Conservation (phyloP, 495 filamentous ascomycete genomes). For the Penicillium maclennaniae region DNA sequence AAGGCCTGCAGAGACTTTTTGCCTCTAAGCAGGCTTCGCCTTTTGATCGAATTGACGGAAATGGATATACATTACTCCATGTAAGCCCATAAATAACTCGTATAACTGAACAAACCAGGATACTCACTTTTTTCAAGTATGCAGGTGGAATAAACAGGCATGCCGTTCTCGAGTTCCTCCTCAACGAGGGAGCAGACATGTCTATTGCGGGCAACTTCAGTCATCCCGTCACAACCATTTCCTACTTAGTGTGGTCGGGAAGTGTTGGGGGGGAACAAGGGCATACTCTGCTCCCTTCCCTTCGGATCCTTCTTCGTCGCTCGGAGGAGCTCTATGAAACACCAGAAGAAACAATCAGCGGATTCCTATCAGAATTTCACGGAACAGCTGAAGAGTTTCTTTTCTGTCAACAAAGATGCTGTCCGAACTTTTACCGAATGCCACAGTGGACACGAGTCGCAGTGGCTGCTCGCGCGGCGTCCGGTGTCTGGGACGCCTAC, state of each 20-base stretch:
- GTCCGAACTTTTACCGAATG: slow-evolving; percentile 1
- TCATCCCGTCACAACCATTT: background rate
- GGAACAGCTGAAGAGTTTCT: slow-evolving; percentile 6
- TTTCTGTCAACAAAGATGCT: slow-evolving; percentile 6
- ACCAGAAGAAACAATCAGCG: background rate
- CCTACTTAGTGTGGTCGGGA: background rate
- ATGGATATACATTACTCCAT: background rate
- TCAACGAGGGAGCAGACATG: slow-evolving; percentile 1
- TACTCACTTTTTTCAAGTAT: background rate
- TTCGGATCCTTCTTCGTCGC: slow-evolving; percentile 1
- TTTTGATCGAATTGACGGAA: background rate
- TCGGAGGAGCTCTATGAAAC: background rate
- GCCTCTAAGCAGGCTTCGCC: background rate
- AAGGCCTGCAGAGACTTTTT: background rate
- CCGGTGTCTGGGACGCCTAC: background rate
- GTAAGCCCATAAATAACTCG: background rate
- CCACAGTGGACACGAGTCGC: background rate
- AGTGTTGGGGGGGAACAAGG: background rate
- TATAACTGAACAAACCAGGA: background rate
- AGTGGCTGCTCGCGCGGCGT: background rate
- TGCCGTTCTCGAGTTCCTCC: background rate
- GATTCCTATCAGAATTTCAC: background rate
- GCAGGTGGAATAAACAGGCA: background rate
- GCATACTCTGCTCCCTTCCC: background rate
- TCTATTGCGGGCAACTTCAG: background rate